Base-by-base conservation (phyloP, 2,329 filamentous ascomycete genomes). In the Fusarium decemcellulare region DNA sequence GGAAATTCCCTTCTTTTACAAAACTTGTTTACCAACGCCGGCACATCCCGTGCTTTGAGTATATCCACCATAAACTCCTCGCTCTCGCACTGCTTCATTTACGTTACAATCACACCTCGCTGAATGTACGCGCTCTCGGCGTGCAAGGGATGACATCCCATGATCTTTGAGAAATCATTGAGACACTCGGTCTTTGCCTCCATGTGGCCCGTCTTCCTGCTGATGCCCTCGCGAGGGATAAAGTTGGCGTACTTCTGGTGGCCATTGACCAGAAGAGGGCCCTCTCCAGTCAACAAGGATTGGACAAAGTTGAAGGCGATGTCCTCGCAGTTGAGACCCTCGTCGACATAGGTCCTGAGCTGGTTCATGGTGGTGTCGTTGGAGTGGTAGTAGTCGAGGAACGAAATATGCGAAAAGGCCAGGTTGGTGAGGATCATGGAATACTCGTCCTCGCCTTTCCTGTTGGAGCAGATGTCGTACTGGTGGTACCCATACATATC, bases 281-380 rank as follows among this genome's bases (percentile, higher is more conserved):
- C 79, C 12, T 74, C 67, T 15, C 79, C 73, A 0, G 80, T 81
- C 39, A 82, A 61, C 16, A 76, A 65, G 2, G 77, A 76, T 8
- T 75, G 72, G 30, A 81, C 68, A 39, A 76, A 81, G 70, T 82
- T 82, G 54, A 82, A 61, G 18, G 78, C 81, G 62, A 82, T 76
- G 53, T 82, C 80, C 63, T 82, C 81, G 74, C 81, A 82, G 69
- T 82, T 82, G 72, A 80, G 77, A 44, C 77, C 70, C 16, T 77
- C 64, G 27, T 82, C 80, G 14, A 82, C 79, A 58, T 81, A 79
- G 1, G 76, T 68, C 4, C 81, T 77, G 23, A 82, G 74, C 53
- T 72, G 72, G 5, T 66, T 72, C 63, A 77, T 73, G 42, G 70
- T 55, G 2, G 71, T 72, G n/a, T 78, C 76, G n/a, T 76, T 73